These are phyloP conservation scores for Russula sp. DNA, from an alignment of 768 basidiomycete species.

Conservation along the genomic window DNA sequence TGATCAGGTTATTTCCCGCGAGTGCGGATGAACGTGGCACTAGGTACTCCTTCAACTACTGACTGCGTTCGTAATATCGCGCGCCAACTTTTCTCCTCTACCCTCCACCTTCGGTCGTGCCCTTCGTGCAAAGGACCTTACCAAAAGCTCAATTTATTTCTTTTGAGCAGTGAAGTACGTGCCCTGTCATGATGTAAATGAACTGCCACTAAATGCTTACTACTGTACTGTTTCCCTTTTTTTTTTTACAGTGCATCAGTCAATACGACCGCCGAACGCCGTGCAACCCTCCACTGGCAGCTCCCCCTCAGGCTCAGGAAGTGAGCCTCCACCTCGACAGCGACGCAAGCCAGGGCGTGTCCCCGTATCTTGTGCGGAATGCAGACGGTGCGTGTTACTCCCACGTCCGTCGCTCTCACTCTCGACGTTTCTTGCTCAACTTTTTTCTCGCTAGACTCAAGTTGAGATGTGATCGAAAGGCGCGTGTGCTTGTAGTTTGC, in stretches of 20 bases:
- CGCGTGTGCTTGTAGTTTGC: constrained; percentile 34
- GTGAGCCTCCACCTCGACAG: constrained; percentile 22
- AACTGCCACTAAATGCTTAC: not conserved
- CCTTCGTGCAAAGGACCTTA: not conserved
- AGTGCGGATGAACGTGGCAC: constrained; percentile 9
- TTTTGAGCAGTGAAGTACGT: constrained; percentile 1
- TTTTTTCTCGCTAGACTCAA: constrained; percentile 49
- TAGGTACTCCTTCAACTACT: not conserved
- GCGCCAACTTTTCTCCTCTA: not conserved
- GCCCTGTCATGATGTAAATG: not conserved
- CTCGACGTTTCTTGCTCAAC: not conserved
- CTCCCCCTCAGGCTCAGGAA: constrained; percentile 12
- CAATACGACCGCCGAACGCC: not conserved
- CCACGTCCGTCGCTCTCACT: not conserved
- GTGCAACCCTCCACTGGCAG: constrained; percentile 1
- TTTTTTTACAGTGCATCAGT: constrained; percentile 6
- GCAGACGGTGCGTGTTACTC: constrained; percentile 38
- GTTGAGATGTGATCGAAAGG: constrained; percentile 63
- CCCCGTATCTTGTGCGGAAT: constrained; percentile 39
- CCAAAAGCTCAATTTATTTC: not conserved
- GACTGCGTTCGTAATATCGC: constrained; percentile 3
- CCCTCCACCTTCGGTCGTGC: not conserved
- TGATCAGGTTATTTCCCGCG: not conserved
- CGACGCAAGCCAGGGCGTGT: constrained; percentile 32
- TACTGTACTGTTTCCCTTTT: not conserved